Evolutionary conservation across 495 filamentous ascomycete species (phyloP), one percentile per base, ranked within the genome.

Genomic region (Penicillium dipodomyicola): DNA sequence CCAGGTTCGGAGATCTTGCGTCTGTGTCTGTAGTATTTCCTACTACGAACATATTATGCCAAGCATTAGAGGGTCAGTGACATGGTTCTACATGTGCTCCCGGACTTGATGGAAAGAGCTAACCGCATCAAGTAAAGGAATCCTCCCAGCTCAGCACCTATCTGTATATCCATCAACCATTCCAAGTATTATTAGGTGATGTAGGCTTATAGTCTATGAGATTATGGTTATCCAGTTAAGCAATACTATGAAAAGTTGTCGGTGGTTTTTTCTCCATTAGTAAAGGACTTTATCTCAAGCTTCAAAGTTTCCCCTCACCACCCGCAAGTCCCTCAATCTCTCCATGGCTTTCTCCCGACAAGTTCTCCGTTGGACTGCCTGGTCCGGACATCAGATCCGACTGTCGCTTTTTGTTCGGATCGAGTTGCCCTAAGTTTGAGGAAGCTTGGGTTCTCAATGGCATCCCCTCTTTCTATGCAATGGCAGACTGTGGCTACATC

Each of bases 351-450:
- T 22, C n/a, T 57, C 53, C 58, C 59, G 52, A 35, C 5, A 14
- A 14, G 9, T n/a, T 48, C 50, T 44, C 60, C 15, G 8, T 7
- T 37, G 53, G 44, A 30, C 54, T 65, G 54, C 63, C 63, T 58
- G 63, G 57, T 63, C 35, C 5, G 57, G 60, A 56, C 25, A 65
- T 58, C 15, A 19, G 27, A 60, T 56, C 60, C 63, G 63, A 56
- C 3, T 20, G 30, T 19, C 5, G 4, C 14, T 12, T 14, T 12
- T 12, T 25, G 25, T 25, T 5, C 40, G 52, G 49, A 61, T 58
- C 22, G 29, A 43, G 25, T 61, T 49, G 40, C 33, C 54, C 27
- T 27, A 30, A n/a, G 7, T 29, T 50, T 14, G 9, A 46, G 11
- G 6, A 20, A 43, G 20, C 12, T 1, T 46, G n/a, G 23, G 30